Percentiles rank a stretch among this genome's conserved stretches.
These are phyloP conservation scores for Aspergillus viridinutans DNA, from an alignment of 2,329 filamentous ascomycete genomes.

Conservation along the genomic window DNA sequence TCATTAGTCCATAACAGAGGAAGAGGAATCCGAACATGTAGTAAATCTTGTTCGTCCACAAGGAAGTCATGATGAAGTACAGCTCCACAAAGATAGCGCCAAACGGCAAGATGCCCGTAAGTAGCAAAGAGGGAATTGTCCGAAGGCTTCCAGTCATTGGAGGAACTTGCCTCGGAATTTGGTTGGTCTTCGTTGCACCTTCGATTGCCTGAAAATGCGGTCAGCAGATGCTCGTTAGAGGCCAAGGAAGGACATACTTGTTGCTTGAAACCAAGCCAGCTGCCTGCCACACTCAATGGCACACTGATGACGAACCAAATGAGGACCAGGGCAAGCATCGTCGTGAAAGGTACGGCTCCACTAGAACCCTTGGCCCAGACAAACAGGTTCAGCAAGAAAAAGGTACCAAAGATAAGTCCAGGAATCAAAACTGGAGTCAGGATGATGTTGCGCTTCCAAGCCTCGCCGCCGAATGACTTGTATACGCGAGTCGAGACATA, in stretches of 20 bases:
- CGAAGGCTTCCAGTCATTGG: conserved; percentile 77
- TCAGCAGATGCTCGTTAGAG: conserved; percentile 4
- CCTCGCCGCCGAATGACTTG: conserved; percentile 86
- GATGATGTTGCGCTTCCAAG: conserved; percentile 90
- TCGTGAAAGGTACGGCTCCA: conserved; percentile 91
- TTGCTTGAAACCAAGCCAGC: conserved; percentile 87
- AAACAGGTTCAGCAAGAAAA: conserved; percentile 95
- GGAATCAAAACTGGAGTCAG: conserved; percentile 84
- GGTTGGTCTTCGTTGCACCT: conserved; percentile 87
- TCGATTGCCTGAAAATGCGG: conserved; percentile 53
- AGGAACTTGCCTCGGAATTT: conserved; percentile 95
- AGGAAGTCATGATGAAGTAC: conserved; percentile 98
- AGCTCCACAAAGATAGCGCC: conserved; percentile 97
- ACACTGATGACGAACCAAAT: conserved; percentile 99
- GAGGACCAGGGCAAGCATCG: conserved; percentile 86
- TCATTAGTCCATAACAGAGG: conserved; percentile 95
- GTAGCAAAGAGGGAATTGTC: conserved; percentile 81
- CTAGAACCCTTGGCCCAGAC: conserved; percentile 91
- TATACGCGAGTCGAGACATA: conserved; percentile 88
- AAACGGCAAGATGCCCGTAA: conserved; percentile 90
- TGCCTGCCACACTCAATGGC: conserved; percentile 82
- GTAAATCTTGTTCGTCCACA: conserved; percentile 98
- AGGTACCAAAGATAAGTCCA: conserved; percentile 75
- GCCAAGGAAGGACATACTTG: conserved; percentile 33
- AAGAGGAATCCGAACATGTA: conserved; percentile 99